A percentile compares a stretch with the other conserved stretches of the same genome.
phyloP scores from a whole-genome alignment of 176 grass and related monocot genomes.

The Avena insularis region DNA sequence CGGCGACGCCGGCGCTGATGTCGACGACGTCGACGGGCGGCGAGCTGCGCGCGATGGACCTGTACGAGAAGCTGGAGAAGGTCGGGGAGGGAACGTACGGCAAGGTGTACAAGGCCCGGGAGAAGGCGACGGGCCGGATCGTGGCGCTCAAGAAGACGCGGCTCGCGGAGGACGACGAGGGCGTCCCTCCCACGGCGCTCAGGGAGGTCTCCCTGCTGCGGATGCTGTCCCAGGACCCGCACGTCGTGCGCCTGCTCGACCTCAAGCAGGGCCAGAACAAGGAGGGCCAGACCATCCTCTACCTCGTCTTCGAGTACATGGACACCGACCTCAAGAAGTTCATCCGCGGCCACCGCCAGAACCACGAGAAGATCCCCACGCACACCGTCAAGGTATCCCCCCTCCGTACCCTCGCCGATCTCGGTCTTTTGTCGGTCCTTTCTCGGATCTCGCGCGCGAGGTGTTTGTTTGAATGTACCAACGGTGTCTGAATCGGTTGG shows the following conservation, averaged over 20 bases:
- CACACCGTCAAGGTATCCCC: conserved; percentile 66
- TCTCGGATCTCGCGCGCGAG: background rate
- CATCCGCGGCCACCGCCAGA: conserved; percentile 78
- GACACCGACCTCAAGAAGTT: conserved; percentile 99
- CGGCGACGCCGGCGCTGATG: conserved; percentile 12
- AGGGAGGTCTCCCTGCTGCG: conserved; percentile 97
- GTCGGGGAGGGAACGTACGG: conserved; percentile 99
- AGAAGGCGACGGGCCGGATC: conserved; percentile 93
- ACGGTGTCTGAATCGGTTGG: background rate
- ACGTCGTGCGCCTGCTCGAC: conserved; percentile 89
- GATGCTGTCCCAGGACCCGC: conserved; percentile 92
- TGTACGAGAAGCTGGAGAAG: conserved; percentile 99
- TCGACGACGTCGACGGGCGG: conserved; percentile 24
- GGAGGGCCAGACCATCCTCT: conserved; percentile 90
- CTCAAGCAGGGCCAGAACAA: conserved; percentile 96
- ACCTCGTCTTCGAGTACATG: conserved; percentile 99
- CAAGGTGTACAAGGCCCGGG: conserved; percentile 98
- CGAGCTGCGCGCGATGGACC: conserved; percentile 78
- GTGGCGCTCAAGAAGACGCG: conserved; percentile 99
- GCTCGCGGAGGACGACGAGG: conserved; percentile 97
- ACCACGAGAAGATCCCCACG: conserved; percentile 59
- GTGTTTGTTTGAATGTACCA: conserved; percentile 32
- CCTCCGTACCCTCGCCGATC: background rate
- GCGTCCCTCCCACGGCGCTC: conserved; percentile 92
- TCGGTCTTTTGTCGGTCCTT: background rate